phyloP scores from a whole-genome alignment of 495 filamentous ascomycete genomes.

The Penicillium lividum region DNA sequence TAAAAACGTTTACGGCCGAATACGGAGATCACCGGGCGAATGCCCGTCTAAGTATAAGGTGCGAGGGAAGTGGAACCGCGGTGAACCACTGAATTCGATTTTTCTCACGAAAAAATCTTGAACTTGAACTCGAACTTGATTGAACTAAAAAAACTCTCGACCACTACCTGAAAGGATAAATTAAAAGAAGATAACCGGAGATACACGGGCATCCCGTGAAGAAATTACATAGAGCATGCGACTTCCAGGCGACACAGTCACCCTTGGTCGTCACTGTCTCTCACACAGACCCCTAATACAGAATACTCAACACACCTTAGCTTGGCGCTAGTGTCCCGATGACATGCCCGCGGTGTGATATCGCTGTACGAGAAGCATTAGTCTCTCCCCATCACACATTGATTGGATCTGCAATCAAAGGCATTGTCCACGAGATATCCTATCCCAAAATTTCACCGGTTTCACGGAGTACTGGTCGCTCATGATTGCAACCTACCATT shows the following conservation, averaged over 20 bases:
- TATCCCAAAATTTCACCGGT: background rate
- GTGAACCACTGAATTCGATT: background rate
- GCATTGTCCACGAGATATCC: background rate
- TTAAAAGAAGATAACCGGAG: background rate
- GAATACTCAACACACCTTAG: background rate
- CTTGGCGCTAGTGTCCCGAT: constrained; percentile 11
- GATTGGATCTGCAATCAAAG: constrained; percentile 7
- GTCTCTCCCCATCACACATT: constrained; percentile 4
- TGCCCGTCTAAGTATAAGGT: background rate
- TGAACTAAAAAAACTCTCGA: background rate
- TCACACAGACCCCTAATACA: background rate
- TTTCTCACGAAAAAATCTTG: background rate
- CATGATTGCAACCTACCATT: constrained; percentile 1
- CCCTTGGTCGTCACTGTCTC: background rate
- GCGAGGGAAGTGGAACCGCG: background rate
- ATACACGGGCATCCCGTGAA: background rate
- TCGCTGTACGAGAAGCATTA: constrained; percentile 13
- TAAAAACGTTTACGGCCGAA: background rate
- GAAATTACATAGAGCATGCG: background rate
- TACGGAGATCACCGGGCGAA: background rate
- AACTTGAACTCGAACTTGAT: no score
- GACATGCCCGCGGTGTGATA: constrained; percentile 20
- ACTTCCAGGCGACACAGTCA: background rate
- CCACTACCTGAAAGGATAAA: background rate
- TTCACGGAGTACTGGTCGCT: background rate